phyloP scores from a whole-genome alignment of 108 stramenopile species.

The Mediolabrus comicus region DNA sequence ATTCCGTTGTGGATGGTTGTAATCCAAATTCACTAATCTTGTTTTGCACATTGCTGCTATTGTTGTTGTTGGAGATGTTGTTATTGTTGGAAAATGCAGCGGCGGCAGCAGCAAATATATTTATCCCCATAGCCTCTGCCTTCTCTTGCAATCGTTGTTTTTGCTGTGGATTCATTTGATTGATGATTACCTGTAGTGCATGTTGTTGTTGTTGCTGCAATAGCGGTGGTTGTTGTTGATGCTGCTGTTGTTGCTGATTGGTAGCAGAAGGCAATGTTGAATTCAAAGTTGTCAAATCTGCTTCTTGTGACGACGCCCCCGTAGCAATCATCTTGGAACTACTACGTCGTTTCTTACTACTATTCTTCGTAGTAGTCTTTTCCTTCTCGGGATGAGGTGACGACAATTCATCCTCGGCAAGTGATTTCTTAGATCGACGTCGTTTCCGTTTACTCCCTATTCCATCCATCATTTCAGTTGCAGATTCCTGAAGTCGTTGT shows the following conservation, averaged over 20 bases:
- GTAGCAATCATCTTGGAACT: neutral
- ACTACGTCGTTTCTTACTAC: neutral
- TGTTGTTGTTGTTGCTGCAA: neutral
- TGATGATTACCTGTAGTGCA: neutral
- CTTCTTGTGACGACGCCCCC: too few relatives aligned
- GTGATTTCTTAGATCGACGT: neutral
- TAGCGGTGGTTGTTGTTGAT: neutral
- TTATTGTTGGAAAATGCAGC: neutral
- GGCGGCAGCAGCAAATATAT: neutral
- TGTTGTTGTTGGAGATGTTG: neutral
- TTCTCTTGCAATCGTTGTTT: neutral
- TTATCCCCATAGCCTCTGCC: neutral
- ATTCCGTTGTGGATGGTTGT: neutral
- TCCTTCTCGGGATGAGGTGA: too few relatives aligned
- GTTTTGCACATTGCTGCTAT: neutral
- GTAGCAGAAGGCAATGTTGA: too few relatives aligned
- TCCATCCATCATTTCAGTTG: neutral
- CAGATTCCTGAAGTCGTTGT: neutral
- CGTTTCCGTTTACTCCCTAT: neutral
- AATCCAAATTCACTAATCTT: constrained; percentile 14
- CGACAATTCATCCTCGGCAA: neutral
- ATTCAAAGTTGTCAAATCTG: too few relatives aligned
- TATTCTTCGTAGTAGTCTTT: too few relatives aligned
- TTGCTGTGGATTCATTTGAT: neutral
- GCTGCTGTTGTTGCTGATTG: too few relatives aligned